A percentile compares a stretch with the other conserved stretches of the same genome.
phyloP scores from a whole-genome alignment of 768 basidiomycete species.

The Termitomyces sp. region DNA sequence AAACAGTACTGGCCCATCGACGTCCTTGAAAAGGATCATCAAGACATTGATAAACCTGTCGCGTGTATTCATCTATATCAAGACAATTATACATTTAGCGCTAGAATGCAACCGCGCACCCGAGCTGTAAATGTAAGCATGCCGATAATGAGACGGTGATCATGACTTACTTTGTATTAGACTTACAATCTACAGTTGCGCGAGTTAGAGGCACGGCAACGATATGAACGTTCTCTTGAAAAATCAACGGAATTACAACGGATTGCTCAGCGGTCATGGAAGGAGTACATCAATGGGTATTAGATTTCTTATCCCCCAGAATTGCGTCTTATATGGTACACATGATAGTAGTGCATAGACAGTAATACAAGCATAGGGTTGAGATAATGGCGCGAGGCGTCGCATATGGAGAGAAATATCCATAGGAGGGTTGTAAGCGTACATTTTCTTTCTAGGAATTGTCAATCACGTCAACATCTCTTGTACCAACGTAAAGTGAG shows the following conservation, averaged over 20 bases:
- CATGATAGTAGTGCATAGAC: conserved; percentile 1
- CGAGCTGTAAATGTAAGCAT: not conserved
- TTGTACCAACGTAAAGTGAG: not conserved
- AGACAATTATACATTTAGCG: not conserved
- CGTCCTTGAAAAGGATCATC: not conserved
- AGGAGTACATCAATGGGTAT: not conserved
- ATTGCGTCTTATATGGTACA: too few relatives aligned
- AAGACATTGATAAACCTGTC: not conserved
- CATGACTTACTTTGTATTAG: not conserved
- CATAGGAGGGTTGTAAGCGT: not conserved
- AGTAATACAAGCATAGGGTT: not conserved
- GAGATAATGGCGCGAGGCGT: conserved; percentile 3
- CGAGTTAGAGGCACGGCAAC: not conserved
- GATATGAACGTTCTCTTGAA: not conserved
- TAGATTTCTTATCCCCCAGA: too few relatives aligned
- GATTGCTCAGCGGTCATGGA: too few relatives aligned
- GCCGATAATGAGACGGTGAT: not conserved
- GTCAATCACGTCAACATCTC: not conserved
- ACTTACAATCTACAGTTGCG: not conserved
- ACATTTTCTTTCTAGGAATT: not conserved
- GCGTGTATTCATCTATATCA: not conserved
- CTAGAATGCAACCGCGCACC: not conserved
- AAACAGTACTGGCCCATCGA: not conserved
- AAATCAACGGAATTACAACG: not conserved
- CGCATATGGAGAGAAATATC: not conserved